Base-by-base conservation (phyloP, 352 stramenopile species). In the Globisporangium ultimum region DNA sequence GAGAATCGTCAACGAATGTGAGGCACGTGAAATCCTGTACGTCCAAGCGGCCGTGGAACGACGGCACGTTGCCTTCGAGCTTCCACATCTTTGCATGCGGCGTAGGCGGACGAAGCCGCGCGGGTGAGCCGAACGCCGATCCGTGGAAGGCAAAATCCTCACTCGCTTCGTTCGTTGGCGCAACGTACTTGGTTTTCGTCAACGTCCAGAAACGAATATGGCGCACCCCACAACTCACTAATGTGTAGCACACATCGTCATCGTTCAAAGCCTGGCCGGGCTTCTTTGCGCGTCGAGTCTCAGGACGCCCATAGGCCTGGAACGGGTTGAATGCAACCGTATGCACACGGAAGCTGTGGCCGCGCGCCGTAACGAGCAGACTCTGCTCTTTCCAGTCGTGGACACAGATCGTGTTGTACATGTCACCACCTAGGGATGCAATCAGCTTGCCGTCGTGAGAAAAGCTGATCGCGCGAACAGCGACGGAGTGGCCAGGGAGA, bases 141-240 rank as follows among this genome's bases (percentile, higher is more conserved):
- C 79, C 71, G 41, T 68, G 80, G 63, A 89, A 91, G 15, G 77
- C 81, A 53, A 73, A 84, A 15, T 89, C 62, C 38, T 72, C 74
- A 10, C 66, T 85, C 49, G 79, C 75, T 48, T 80, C 72, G 10
- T 67, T 82, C 9, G 53, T 22, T 6, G 76, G 64, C 2, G 73
- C 55, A 9, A 68, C 62, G 36, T 79, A 87, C 40, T 87, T 74
- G 22, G 71, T 72, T 48, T 84, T 85, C 12, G 75, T 78, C 28
- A 91, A 63, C 7, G 78, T 86, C 81, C 81, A 91, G 55, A 91
- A 91, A 2, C 80, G 72, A 50, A 89, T 91, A 61, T 91, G 81
- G 7, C 80, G 72, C 15, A 89, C 77, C 36, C 81, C 81, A 41
- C 79, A 91, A 46, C 75, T 88, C 52, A 89, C 80, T 8, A 91